Conservation (phyloP, 768 basidiomycete species). For the Cubamyces lactineus region DNA sequence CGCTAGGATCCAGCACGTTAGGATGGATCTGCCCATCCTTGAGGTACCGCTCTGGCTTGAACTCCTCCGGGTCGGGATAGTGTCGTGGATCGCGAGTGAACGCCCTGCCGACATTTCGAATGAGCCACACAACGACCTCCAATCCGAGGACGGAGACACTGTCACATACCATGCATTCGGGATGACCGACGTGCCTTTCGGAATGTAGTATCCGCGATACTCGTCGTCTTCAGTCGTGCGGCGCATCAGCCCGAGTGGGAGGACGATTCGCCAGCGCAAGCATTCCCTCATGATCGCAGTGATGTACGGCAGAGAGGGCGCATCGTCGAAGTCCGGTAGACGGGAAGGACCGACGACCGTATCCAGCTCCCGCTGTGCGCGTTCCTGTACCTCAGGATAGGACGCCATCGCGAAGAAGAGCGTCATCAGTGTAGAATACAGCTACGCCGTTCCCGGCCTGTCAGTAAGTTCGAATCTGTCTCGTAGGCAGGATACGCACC, state of each 20-base stretch:
- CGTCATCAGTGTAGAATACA: background rate
- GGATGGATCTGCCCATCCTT: slow-evolving; percentile 10
- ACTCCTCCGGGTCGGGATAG: slow-evolving; percentile 19
- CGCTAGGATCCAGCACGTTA: slow-evolving; percentile 4
- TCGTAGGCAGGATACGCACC: background rate
- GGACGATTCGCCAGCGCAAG: slow-evolving; percentile 21
- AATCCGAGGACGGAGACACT: background rate
- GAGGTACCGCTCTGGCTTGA: slow-evolving; percentile 18
- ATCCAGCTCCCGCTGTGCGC: slow-evolving; percentile 25
- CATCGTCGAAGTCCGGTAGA: slow-evolving; percentile 22
- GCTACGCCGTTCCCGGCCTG: background rate
- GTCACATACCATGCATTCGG: slow-evolving; percentile 21
- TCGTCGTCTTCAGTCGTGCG: slow-evolving; percentile 18
- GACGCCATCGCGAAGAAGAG: slow-evolving; percentile 25
- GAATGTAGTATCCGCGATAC: slow-evolving; percentile 16
- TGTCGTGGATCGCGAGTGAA: background rate
- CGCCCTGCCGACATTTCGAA: background rate
- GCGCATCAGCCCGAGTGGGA: slow-evolving; percentile 36
- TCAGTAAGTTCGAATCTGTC: background rate
- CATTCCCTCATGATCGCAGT: slow-evolving; percentile 18
- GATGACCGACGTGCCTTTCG: slow-evolving; percentile 17
- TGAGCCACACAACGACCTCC: background rate
- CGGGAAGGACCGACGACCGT: slow-evolving; percentile 22
- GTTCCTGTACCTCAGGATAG: slow-evolving; percentile 16
- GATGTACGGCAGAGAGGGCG: slow-evolving; percentile 19